Base-by-base conservation (phyloP, 768 basidiomycete species). In the Suillus discolor region DNA sequence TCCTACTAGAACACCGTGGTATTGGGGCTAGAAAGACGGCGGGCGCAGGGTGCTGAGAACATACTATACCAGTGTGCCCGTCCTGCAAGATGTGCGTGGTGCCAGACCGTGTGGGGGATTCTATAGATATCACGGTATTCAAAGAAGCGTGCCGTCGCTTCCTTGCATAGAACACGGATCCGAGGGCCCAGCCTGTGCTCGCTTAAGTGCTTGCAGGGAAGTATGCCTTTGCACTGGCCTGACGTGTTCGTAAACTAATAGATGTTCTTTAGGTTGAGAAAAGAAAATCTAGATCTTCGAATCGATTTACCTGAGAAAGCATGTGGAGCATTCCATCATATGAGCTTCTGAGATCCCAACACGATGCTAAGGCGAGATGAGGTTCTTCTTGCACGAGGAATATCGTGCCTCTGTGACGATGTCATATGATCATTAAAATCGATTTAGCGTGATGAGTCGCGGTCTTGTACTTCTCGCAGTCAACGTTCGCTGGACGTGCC, bases 161-260 rank as follows among this genome's bases (percentile, higher is more conserved):
- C 54, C 34, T 55, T 28, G 25, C 9, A 28, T 31, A 3, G 25
- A 42, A 60, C 41, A 60, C 59, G 41, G 39, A 31, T 42, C 59
- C 59, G 59, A 60, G 59, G 59, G 59, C 31, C 18, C 20, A 36
- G 54, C 20, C 54, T 36, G 51, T 53, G 28, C 28, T 54, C 53
- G 53, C 16, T 41, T 60, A 42, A 18, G 25, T 42, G 39, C 39
- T 60, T 13, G 18, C 38, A 39, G 6, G 25, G 16, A 39, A 18
- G 16, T 18, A 28, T 9, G 57, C 9, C 15, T 41, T 8, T 42
- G 59, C 25, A 59, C 38, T 39, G 18, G 28, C 23, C 41, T 59
- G 23, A 41, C 25, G 16, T 31, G 18, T 41, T 59, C 16, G 25
- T 25, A 6, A 41, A 28, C 25, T 9, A 38, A 59, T 39, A 42